Percentiles rank a stretch among this genome's conserved stretches.
Conservation (phyloP, 352 stramenopile species). For the Globisporangium spiculum region DNA sequence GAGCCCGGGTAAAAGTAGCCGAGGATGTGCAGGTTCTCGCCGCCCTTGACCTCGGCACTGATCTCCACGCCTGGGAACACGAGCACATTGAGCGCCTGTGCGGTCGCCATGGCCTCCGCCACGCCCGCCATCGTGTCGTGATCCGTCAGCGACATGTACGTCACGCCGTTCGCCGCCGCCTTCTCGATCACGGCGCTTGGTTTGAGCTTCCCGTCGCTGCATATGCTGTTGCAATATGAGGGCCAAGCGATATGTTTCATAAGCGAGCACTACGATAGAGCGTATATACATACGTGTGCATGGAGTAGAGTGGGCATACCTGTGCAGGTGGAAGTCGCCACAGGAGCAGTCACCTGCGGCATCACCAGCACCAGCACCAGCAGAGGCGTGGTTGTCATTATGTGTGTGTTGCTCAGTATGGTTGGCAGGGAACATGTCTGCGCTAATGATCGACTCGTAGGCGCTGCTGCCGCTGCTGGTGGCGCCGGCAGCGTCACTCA, state of each 20-base stretch:
- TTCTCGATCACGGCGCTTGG: constrained; percentile 74
- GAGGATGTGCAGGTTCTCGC: constrained; percentile 84
- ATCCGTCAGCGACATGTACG: constrained; percentile 82
- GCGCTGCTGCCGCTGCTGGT: neutral
- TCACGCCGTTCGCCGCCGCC: constrained; percentile 72
- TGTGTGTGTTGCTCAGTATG: constrained; percentile 22
- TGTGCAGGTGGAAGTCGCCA: constrained; percentile 86
- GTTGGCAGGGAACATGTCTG: constrained; percentile 83
- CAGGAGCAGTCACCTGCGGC: constrained; percentile 53
- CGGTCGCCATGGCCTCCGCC: constrained; percentile 62
- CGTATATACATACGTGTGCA: neutral
- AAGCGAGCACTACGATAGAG: neutral
- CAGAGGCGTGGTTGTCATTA: constrained; percentile 27
- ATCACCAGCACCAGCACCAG: constrained; percentile 46
- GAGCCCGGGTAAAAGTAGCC: constrained; percentile 84
- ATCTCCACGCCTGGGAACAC: constrained; percentile 85
- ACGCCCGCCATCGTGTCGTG: constrained; percentile 87
- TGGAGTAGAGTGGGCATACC: constrained; percentile 27
- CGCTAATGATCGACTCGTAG: constrained; percentile 35
- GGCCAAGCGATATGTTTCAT: neutral
- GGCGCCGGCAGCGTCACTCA: constrained; percentile 6
- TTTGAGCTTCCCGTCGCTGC: constrained; percentile 79
- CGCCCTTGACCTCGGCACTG: constrained; percentile 79
- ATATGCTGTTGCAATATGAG: constrained; percentile 39
- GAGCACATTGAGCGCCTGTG: constrained; percentile 61